Percentiles rank a stretch among this genome's conserved stretches.
Conservation (phyloP, 371 early-diverging fungal species). For the Mucor irregularis region DNA sequence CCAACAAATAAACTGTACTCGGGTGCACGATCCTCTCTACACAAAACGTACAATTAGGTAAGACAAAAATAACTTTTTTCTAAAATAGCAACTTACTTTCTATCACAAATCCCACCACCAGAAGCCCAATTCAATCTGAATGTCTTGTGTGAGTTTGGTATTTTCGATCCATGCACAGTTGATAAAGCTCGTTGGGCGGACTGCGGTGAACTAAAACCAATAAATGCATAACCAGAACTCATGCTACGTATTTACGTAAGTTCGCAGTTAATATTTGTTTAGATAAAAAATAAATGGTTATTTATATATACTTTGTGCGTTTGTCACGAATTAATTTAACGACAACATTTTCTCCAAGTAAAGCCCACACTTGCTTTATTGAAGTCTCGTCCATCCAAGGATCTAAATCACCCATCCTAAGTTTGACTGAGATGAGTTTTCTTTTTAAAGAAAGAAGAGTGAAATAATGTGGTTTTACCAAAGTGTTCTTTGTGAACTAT, state of each 20-base stretch:
- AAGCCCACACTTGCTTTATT: constrained; percentile 70
- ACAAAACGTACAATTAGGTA: constrained; percentile 1
- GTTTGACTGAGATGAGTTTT: neutral
- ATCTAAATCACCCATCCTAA: constrained; percentile 84
- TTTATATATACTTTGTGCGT: constrained; percentile 14
- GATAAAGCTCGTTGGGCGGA: constrained; percentile 68
- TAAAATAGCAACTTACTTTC: constrained; percentile 30
- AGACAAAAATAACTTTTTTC: neutral
- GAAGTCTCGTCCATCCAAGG: constrained; percentile 85
- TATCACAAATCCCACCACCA: constrained; percentile 63
- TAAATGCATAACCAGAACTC: constrained; percentile 78
- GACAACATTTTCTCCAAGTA: constrained; percentile 67
- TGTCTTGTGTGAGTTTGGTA: constrained; percentile 76
- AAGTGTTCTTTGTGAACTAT: neutral
- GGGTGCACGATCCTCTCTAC: constrained; percentile 58
- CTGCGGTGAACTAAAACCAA: constrained; percentile 62
- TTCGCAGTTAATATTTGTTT: neutral
- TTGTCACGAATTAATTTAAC: constrained; percentile 91
- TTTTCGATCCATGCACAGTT: constrained; percentile 74
- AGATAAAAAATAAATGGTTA: neutral
- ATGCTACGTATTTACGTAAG: constrained; percentile 19
- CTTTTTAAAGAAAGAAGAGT: neutral
- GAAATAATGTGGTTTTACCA: neutral
- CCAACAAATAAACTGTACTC: constrained; percentile 90
- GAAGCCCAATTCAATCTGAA: constrained; percentile 94